Conservation (phyloP, 768 basidiomycete genomes). For the Kwoniella shandongensis region DNA sequence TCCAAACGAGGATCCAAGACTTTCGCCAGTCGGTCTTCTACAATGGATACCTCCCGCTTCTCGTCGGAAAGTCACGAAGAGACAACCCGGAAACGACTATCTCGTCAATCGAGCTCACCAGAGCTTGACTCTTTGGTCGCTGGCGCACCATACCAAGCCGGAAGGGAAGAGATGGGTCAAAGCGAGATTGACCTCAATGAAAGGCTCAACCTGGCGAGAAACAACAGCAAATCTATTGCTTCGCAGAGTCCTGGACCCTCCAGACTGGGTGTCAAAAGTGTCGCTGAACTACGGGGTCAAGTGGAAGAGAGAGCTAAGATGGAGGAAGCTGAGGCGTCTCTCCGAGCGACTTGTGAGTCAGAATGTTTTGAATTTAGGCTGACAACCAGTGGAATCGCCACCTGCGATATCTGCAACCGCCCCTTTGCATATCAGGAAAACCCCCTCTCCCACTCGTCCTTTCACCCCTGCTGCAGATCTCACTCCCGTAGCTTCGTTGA, state of each 20-base stretch:
- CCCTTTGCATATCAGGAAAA: constrained; percentile 36
- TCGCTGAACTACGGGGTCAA: constrained; percentile 1
- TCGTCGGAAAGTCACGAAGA: constrained; percentile 50
- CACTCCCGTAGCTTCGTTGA: constrained; percentile 13
- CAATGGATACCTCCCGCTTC: constrained; percentile 43
- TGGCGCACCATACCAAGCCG: constrained; percentile 10
- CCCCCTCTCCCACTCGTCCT: constrained; percentile 24
- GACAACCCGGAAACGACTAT: constrained; percentile 8
- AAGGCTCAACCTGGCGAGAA: constrained; percentile 76
- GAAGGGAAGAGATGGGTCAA: constrained; percentile 50
- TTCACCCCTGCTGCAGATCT: constrained; percentile 1
- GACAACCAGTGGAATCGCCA: constrained; percentile 9
- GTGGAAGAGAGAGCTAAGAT: neutral
- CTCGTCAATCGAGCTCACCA: constrained; percentile 16
- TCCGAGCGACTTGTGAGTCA: constrained; percentile 13
- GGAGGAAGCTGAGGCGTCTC: constrained; percentile 9
- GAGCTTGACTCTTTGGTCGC: constrained; percentile 6
- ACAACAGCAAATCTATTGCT: constrained; percentile 58
- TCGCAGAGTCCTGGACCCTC: constrained; percentile 7
- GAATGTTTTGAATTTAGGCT: neutral
- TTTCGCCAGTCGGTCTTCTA: constrained; percentile 69
- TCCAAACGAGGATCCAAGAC: constrained; percentile 62
- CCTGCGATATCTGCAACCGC: constrained; percentile 19
- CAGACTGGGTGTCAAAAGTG: constrained; percentile 5
- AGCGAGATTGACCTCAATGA: constrained; percentile 64